Base-by-base conservation (phyloP, 306 rosid genomes). In the Aeschynomene evenia region DNA sequence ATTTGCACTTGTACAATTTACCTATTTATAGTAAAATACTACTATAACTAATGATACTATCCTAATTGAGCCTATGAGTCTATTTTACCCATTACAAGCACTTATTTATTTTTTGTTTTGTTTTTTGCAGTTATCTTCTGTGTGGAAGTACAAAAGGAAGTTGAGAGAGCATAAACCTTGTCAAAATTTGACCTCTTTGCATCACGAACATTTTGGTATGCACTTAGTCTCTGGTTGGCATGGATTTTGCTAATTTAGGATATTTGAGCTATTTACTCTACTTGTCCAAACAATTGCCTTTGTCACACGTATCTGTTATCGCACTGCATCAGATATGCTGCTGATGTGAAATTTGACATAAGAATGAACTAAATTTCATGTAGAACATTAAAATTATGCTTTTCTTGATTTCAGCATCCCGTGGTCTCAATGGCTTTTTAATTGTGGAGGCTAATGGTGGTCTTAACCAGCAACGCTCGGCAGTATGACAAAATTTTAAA, bases 381-480 rank as follows among this genome's bases (percentile, higher is more conserved):
- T 31, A 7, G n/a, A 22, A 19, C 31, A 53, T 50, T 62, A 26
- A 75, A 69, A 31, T 42, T 33, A 29, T 73, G 40, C 33, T 72
- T 66, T 21, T 5, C 6, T 61, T 68, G 70, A 79, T 85, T 77
- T 76, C 95, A 94, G 99, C 63, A 37, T 71, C 88, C 28, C 61
- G 79, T 69, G 87, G 81, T 19, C 70, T 78, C 39, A 85, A 67
- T 70, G 94, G 89, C 42, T 91, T 88, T 90, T 79, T 94, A 68
- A 74, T 94, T 67, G 94, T 94, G 57, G 97, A 91, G 88, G 99
- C 89, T 48, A 94, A 91, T 82, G 99, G 97, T 14, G 99, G 97
- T 64, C 99, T 94, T 70, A 94, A 94, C 83, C 99, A 94, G 80
- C 99, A 94, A 63, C 89, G 96, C 53, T 91, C 97, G 48, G 96